Evolutionary conservation across 73 alveolate species (phyloP).

Genomic region (Stentor roeselii): DNA sequence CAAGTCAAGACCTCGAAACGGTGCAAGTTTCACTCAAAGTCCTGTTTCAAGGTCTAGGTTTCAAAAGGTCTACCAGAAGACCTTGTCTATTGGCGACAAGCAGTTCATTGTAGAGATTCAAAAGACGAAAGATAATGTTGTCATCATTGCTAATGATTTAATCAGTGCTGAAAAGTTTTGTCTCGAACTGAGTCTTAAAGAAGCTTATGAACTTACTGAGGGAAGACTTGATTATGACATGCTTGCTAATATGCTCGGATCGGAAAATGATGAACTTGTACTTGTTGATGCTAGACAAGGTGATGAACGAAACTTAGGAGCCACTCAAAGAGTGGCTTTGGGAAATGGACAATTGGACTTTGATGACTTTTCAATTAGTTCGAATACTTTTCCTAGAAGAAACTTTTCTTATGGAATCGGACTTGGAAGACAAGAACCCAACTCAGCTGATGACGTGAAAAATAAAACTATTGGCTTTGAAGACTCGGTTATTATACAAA

Average conservation of each 20-base stretch:
- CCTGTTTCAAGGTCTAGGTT: not conserved
- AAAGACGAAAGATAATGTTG: not conserved
- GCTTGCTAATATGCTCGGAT: not conserved
- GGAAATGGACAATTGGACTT: not conserved
- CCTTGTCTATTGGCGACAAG: not conserved
- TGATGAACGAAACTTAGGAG: not conserved
- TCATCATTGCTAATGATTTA: not conserved
- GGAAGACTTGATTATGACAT: not conserved
- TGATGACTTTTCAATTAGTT: not conserved
- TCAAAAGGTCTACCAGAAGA: not conserved
- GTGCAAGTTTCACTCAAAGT: no score
- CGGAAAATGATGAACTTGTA: not conserved
- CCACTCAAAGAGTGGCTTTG: not conserved
- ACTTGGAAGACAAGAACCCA: not conserved
- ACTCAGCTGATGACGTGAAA: not conserved
- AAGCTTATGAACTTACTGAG: not conserved
- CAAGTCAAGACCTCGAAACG: not conserved
- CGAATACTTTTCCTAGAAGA: not conserved
- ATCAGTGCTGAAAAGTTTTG: constrained; percentile 5
- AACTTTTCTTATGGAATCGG: not conserved
- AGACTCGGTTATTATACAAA: no score
- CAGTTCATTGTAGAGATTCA: not conserved
- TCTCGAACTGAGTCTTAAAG: not conserved
- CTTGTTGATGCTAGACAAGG: not conserved
- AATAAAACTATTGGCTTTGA: no score